Conservation (phyloP, 129 eudicot species). For the sunflower (Helianthus annuus) region HanXRQr2.0-SUNRISE NC_035435.2:156618160-156618659, state of each 20-base stretch:
- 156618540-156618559: background rate
- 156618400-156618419: conserved; percentile 4
- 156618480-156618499: conserved; percentile 12
- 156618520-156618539: background rate
- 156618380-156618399: background rate
- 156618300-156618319: too few relatives aligned
- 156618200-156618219: background rate
- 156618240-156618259: conserved; percentile 4
- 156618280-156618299: background rate
- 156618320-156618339: too few relatives aligned
- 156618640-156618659: too few relatives aligned
- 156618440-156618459: background rate
- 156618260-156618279: background rate
- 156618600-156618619: too few relatives aligned
- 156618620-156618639: too few relatives aligned
- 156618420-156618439: background rate
- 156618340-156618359: conserved; percentile 7
- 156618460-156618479: conserved; percentile 14
- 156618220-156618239: conserved; percentile 14
- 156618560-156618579: too few relatives aligned
- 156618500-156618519: conserved; percentile 21
- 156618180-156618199: conserved; percentile 9
- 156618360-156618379: background rate
- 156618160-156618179: conserved; percentile 39
- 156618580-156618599: too few relatives aligned